Conservation (phyloP, 169 alveolate species). For the Blepharisma undulans region DNA sequence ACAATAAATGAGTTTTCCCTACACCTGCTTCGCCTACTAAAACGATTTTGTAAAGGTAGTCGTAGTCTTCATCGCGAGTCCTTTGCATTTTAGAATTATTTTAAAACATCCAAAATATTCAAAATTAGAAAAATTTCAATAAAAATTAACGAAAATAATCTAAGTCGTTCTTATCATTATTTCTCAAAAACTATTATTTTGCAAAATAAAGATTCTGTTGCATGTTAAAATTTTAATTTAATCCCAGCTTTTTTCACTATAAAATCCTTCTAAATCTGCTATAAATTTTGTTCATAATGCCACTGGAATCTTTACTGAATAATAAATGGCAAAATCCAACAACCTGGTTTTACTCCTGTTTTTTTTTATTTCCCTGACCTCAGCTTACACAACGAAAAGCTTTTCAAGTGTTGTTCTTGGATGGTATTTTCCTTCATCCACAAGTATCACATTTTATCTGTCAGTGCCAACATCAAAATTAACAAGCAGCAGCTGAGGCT, state of each 20-base stretch:
- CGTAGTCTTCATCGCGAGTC: conserved; percentile 41
- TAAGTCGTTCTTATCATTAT: neutral
- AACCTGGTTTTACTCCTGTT: neutral
- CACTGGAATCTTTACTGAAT: neutral
- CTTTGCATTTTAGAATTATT: neutral
- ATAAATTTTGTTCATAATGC: neutral
- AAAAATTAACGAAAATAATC: neutral
- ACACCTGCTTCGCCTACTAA: conserved; percentile 74
- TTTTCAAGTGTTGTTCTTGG: neutral
- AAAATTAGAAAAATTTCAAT: neutral
- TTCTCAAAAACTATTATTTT: neutral
- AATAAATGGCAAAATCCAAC: neutral
- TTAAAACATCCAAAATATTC: neutral
- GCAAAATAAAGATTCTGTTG: neutral
- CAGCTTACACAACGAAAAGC: neutral
- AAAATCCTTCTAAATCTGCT: neutral
- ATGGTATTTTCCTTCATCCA: neutral
- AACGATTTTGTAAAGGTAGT: conserved; percentile 57
- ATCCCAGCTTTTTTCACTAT: neutral
- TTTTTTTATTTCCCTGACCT: neutral
- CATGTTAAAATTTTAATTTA: too few relatives aligned
- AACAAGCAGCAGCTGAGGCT: neutral
- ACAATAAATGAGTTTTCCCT: conserved; percentile 70
- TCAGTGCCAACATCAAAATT: neutral
- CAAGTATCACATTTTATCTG: neutral